These are phyloP conservation scores for Dryadomyces sulphureus DNA, from an alignment of 2,329 filamentous ascomycete species.

Conservation along the genomic window DNA sequence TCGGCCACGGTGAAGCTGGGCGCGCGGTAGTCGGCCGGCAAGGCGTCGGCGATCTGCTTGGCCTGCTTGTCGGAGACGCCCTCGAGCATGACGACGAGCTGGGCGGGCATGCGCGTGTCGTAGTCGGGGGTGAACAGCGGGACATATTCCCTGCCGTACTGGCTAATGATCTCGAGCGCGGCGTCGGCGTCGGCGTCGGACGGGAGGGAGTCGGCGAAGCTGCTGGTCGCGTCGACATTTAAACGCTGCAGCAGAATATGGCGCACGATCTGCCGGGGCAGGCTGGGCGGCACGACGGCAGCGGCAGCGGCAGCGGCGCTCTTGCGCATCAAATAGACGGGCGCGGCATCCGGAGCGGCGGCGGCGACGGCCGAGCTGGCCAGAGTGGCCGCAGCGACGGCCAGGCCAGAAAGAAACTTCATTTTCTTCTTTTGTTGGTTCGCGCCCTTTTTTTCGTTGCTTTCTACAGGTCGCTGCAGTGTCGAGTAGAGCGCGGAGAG, in stretches of 20 bases:
- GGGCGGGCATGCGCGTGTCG: conserved; percentile 20
- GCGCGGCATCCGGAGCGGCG: conserved; percentile 23
- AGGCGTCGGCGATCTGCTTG: conserved; percentile 24
- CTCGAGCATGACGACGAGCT: conserved; percentile 46
- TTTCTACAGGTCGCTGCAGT: neutral
- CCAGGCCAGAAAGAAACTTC: conserved; percentile 17
- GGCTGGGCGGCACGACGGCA: conserved; percentile 19
- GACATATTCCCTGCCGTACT: conserved; percentile 38
- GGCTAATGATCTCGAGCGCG: conserved; percentile 41
- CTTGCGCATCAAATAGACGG: conserved; percentile 37
- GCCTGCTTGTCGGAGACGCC: conserved; percentile 34
- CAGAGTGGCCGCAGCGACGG: conserved; percentile 16
- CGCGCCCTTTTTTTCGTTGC: neutral
- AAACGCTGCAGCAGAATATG: conserved; percentile 45
- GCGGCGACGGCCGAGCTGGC: conserved; percentile 19
- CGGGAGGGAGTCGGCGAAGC: conserved; percentile 31
- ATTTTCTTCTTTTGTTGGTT: conserved; percentile 11
- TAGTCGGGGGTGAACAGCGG: conserved; percentile 33
- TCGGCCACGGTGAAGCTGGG: conserved; percentile 35
- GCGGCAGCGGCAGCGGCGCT: conserved; percentile 14
- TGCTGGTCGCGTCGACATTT: conserved; percentile 29
- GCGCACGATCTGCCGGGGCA: conserved; percentile 39
- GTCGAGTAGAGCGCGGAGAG: neutral
- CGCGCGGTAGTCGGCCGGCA: conserved; percentile 19
- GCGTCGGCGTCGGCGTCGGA: conserved; percentile 27